These are phyloP conservation scores for Teunomyces cretensis DNA, from an alignment of 805 yeast genomes.

Conservation along the genomic window DNA sequence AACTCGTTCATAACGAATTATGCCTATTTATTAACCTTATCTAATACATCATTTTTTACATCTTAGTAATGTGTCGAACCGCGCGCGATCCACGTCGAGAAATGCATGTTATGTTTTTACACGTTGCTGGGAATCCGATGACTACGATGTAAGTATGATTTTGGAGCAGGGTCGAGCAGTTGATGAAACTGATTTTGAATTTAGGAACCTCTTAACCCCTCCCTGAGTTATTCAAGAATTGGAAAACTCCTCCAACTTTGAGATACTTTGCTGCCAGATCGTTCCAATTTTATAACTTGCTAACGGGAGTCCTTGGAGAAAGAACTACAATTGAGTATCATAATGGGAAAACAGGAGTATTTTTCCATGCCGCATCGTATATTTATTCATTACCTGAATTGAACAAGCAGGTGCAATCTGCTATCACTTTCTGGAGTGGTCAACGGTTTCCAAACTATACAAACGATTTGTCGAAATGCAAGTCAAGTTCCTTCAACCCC, in stretches of 20 bases:
- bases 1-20: neutral
- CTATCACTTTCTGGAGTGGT: constrained; percentile 61
- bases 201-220: constrained; percentile 20
- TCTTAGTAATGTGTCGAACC: too few species aligned
- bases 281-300: constrained; percentile 43
- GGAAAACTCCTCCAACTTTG: constrained; percentile 58
- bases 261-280: constrained; percentile 56
- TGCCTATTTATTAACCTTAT: neutral
- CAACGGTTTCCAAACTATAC: constrained; percentile 48
- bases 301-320: constrained; percentile 36
- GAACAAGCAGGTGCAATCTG: constrained; percentile 24
- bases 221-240: constrained; percentile 34
- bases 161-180: constrained; percentile 3
- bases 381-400: constrained; percentile 34
- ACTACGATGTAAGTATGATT: constrained; percentile 7
- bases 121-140: constrained; percentile 9
- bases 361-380: constrained; percentile 42
- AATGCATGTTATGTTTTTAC: too few species aligned
- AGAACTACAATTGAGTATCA: constrained; percentile 55
- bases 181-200: constrained; percentile 13
- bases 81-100: too few species aligned
- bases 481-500: constrained; percentile 50
- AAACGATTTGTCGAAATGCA: constrained; percentile 45
- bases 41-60: too few species aligned
- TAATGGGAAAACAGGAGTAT: constrained; percentile 28